A percentile compares a stretch with the other conserved stretches of the same genome.
These are phyloP conservation scores for Fusarium nisikadoi DNA, from an alignment of 2,329 filamentous ascomycete species.

Conservation along the genomic window DNA sequence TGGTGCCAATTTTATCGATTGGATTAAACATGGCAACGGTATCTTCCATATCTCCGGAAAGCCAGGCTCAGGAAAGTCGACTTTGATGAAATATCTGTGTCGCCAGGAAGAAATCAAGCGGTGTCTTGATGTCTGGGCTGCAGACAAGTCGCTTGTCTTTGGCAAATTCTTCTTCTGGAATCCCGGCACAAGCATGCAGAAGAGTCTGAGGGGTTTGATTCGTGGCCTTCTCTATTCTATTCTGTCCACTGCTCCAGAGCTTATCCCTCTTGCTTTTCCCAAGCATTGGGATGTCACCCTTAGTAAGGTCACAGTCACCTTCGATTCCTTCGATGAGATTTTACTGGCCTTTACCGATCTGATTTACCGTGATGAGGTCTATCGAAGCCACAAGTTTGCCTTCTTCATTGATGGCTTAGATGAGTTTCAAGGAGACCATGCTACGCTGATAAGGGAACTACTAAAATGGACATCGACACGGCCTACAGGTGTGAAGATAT, in stretches of 20 bases:
- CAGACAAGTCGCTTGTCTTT: accelerated
- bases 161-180: neutral
- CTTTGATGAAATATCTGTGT: neutral
- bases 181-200: neutral
- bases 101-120: accelerated
- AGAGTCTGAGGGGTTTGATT: neutral
- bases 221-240: neutral
- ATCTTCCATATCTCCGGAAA: neutral
- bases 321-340: neutral
- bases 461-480: neutral
- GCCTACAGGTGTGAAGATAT: accelerated
- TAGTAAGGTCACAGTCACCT: neutral
- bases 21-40: neutral
- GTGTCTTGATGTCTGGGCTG: neutral
- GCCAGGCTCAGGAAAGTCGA: neutral
- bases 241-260: neutral
- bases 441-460: accelerated
- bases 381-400: neutral
- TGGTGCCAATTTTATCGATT: accelerated
- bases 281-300: neutral
- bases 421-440: neutral
- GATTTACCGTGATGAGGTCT: accelerated
- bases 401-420: neutral
- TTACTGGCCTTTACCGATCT: neutral
- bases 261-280: neutral